Evolutionary conservation across 352 stramenopile genomes (phyloP), one percentile per base, ranked within the genome.

Genomic region (Halophytophthora batemanensis): DNA sequence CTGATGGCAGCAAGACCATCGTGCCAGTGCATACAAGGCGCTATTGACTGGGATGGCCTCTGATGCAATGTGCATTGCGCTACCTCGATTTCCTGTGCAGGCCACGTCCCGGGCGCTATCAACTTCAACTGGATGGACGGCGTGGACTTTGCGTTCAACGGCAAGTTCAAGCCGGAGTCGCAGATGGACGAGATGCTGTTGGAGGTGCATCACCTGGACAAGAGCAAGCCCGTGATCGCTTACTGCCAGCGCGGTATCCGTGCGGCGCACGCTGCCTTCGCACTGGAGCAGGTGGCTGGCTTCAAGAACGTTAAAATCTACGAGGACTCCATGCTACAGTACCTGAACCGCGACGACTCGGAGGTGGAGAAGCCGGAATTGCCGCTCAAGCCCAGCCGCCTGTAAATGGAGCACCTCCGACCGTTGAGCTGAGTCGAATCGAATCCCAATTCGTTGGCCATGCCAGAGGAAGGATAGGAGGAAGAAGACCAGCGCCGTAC

Each of bases 301-400:
- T 81, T 77, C 42, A 31, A 71, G 28, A 53, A 74, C 40, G 74
- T 83, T 19, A 72, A 76, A 52, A 73, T 83, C 34, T 90, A 89
- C 56, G 79, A 89, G 56, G 61, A 83, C 63, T 90, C 79, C 39
- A 93, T 93, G 82, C 50, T 75, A 8, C 62, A 92, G 61, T 92
- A 92, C 50, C 57, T 92, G 10, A 92, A 92, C 62, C 66, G 69
- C 47, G 64, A 77, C 29, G 75, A 86, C 50, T 84, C 75, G 1
- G 59, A 61, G 21, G 71, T 90, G n/a, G 69, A 74, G 22, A 40
- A 69, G 49, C 60, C 64, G 42, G 61, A 52, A 54, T n/a, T n/a
- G n/a, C n/a, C n/a, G n/a, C n/a, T n/a, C n/a, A n/a, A n/a, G n/a
- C n/a, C n/a, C n/a, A n/a, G n/a, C n/a, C n/a, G n/a, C n/a, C n/a